These are phyloP conservation scores for Fraxinus cuspidata DNA, from an alignment of 257 asterid genomes.

Conservation along the genomic window DNA sequence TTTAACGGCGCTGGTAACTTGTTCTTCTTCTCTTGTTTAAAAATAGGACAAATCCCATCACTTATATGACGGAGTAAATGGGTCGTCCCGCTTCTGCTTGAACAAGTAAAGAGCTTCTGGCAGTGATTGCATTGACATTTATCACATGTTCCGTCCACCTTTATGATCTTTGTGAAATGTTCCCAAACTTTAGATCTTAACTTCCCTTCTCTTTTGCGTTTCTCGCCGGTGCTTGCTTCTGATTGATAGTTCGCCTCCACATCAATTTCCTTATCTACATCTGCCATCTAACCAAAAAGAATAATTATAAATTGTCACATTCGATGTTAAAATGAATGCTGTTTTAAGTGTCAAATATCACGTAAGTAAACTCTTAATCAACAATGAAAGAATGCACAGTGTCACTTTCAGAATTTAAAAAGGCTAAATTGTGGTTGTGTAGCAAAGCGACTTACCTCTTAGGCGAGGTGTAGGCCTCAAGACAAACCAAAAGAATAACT, in stretches of 20 bases:
- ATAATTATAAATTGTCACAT: background rate
- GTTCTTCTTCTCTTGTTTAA: slow-evolving; percentile 52
- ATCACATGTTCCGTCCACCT: slow-evolving; percentile 77
- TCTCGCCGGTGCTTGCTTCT: slow-evolving; percentile 62
- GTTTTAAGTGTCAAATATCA: background rate
- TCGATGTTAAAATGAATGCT: background rate
- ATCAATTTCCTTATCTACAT: slow-evolving; percentile 40
- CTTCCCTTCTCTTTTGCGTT: slow-evolving; percentile 75
- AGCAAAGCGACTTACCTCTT: background rate
- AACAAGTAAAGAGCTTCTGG: slow-evolving; percentile 63
- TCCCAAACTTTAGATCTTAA: slow-evolving; percentile 83
- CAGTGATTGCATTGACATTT: slow-evolving; percentile 88
- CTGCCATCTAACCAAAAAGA: slow-evolving; percentile 52
- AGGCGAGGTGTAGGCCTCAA: background rate
- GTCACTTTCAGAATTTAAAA: background rate
- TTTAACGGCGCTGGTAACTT: slow-evolving; percentile 29
- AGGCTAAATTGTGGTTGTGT: background rate
- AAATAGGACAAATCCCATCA: slow-evolving; percentile 71
- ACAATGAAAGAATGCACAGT: background rate
- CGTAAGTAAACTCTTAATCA: background rate
- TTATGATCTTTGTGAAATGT: slow-evolving; percentile 75
- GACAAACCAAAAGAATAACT: background rate
- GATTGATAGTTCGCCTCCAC: slow-evolving; percentile 53
- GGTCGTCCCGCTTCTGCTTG: slow-evolving; percentile 79
- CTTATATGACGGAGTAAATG: slow-evolving; percentile 88